Evolutionary conservation across 2,329 filamentous ascomycete species (phyloP).

Genomic region (Davidsoniella eucalypti): DNA sequence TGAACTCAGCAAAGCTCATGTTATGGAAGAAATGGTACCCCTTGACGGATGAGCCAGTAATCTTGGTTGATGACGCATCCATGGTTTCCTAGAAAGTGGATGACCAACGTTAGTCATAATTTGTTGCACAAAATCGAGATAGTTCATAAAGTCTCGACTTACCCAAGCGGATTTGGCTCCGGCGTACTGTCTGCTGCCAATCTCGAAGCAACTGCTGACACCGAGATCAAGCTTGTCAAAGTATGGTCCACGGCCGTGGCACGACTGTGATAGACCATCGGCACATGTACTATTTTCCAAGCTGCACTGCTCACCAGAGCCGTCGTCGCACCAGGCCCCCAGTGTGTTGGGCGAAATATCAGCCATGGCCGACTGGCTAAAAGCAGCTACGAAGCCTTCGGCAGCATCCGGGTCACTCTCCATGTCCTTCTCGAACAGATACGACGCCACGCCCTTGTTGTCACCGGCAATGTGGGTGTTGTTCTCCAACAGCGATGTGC

Average conservation of each 20-base stretch:
- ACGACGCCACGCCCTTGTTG: constrained; percentile 87
- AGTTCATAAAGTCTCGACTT: background rate
- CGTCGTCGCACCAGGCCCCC: constrained; percentile 77
- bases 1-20: constrained; percentile 57
- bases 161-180: constrained; percentile 30
- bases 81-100: constrained; percentile 32
- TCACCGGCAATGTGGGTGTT: constrained; percentile 87
- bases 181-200: constrained; percentile 49
- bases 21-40: constrained; percentile 71
- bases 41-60: constrained; percentile 50
- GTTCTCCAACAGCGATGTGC: constrained; percentile 79
- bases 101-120: background rate
- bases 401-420: constrained; percentile 34
- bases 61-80: constrained; percentile 27
- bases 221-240: constrained; percentile 53
- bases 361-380: constrained; percentile 80
- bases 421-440: constrained; percentile 62
- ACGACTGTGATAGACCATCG: constrained; percentile 47
- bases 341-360: constrained; percentile 75
- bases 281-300: constrained; percentile 66
- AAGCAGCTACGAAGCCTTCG: constrained; percentile 66
- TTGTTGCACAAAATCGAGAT: too few relatives aligned
- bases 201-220: constrained; percentile 59
- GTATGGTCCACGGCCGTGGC: constrained; percentile 53
- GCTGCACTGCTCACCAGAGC: constrained; percentile 50